Conservation (phyloP, 371 early-diverging fungal genomes). For the Mucor saturninus region DNA sequence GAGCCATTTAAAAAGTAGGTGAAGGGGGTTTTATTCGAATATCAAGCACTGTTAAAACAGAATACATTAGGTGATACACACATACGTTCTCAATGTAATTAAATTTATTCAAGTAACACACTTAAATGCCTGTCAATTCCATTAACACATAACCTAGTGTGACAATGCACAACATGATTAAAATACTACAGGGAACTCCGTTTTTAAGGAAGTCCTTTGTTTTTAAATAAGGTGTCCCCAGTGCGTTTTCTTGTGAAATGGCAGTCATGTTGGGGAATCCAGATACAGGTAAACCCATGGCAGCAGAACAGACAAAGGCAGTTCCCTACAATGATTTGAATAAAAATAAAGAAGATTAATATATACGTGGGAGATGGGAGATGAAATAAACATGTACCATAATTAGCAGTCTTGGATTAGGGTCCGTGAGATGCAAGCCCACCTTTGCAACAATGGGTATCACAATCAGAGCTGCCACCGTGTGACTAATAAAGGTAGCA, state of each 20-base stretch:
- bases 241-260: conserved; percentile 89
- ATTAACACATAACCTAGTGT: conserved; percentile 71
- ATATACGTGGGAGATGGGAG: too few species aligned
- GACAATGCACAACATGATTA: conserved; percentile 56
- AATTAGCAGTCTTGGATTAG: conserved; percentile 79
- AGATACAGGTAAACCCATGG: conserved; percentile 93
- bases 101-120: neutral
- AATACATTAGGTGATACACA: neutral
- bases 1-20: too few species aligned
- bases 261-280: conserved; percentile 98
- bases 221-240: conserved; percentile 82
- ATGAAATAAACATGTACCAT: conserved; percentile 53
- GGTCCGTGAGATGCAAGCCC: conserved; percentile 66
- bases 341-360: too few species aligned
- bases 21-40: too few species aligned
- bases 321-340: conserved; percentile 39
- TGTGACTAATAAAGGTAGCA: conserved; percentile 92
- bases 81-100: neutral
- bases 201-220: conserved; percentile 85
- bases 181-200: conserved; percentile 78
- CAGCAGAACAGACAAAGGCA: conserved; percentile 75
- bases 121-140: conserved; percentile 46
- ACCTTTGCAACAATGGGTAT: conserved; percentile 78
- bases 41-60: too few species aligned
- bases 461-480: conserved; percentile 85